Conservation (phyloP, 2,329 filamentous ascomycete genomes). For the Lasiodiplodia theobromae region DNA sequence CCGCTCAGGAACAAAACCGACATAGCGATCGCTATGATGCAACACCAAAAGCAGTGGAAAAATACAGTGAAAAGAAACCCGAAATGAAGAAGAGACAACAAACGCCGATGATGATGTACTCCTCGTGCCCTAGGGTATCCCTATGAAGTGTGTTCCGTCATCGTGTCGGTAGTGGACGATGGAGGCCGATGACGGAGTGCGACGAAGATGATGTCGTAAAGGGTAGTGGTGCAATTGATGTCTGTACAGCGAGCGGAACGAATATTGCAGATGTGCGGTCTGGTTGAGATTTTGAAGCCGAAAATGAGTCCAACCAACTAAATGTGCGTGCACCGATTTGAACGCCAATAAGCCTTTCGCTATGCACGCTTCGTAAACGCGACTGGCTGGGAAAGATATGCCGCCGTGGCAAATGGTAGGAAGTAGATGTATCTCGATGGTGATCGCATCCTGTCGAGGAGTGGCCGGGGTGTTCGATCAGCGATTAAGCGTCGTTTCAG, state of each 20-base stretch:
- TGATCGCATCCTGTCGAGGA: background rate
- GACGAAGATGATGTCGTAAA: slow-evolving; percentile 27
- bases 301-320: slow-evolving; percentile 25
- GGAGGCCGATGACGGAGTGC: slow-evolving; percentile 10
- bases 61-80: slow-evolving; percentile 14
- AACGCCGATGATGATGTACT: slow-evolving; percentile 26
- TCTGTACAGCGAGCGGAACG: slow-evolving; percentile 26
- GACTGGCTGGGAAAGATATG: slow-evolving; percentile 16
- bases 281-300: slow-evolving; percentile 17
- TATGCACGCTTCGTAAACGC: slow-evolving; percentile 32
- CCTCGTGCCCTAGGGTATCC: slow-evolving; percentile 28
- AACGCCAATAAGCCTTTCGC: slow-evolving; percentile 29
- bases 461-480: slow-evolving; percentile 4
- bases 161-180: slow-evolving; percentile 15
- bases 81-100: slow-evolving; percentile 6
- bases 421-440: background rate
- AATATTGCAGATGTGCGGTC: slow-evolving; percentile 4
- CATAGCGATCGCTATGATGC: slow-evolving; percentile 24
- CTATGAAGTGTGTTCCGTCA: slow-evolving; percentile 25
- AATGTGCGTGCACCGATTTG: slow-evolving; percentile 13
- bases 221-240: slow-evolving; percentile 26
- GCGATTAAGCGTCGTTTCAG: slow-evolving; percentile 17
- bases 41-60: background rate
- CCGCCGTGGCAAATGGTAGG: background rate
- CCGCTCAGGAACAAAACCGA: slow-evolving; percentile 2